These are phyloP conservation scores for Rubus parviflorus DNA, from an alignment of 306 rosid genomes.

Conservation along the genomic window DNA sequence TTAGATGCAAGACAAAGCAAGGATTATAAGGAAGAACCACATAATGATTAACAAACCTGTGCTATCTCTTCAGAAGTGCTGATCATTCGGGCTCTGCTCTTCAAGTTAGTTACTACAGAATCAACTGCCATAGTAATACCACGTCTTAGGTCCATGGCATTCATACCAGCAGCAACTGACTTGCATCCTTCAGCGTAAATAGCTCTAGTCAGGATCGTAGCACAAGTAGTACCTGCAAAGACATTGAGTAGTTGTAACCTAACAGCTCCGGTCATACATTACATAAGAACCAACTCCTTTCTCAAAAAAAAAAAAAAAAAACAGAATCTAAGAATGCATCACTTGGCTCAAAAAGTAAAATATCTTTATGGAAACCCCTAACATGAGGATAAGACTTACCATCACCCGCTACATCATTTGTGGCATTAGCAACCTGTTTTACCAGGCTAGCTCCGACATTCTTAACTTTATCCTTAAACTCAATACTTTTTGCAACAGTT, in stretches of 20 bases:
- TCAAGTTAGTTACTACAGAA: slow-evolving; percentile 80
- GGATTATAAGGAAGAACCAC: background rate
- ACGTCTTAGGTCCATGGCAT: slow-evolving; percentile 94
- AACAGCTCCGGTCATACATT: background rate
- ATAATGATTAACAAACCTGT: slow-evolving; percentile 52
- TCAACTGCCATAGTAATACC: slow-evolving; percentile 92
- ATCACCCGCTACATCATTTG: slow-evolving; percentile 91
- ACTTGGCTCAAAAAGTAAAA: background rate
- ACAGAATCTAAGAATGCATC: background rate
- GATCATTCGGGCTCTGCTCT: slow-evolving; percentile 89
- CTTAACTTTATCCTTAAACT: slow-evolving; percentile 84
- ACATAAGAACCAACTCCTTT: background rate
- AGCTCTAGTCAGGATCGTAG: slow-evolving; percentile 85
- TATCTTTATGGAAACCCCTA: background rate
- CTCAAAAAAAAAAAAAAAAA: background rate
- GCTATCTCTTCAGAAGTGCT: slow-evolving; percentile 98
- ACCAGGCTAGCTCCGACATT: slow-evolving; percentile 95
- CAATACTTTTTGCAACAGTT: slow-evolving; percentile 91
- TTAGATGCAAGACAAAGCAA: background rate
- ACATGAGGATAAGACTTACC: slow-evolving; percentile 50
- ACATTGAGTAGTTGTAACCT: slow-evolving; percentile 12
- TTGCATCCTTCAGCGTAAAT: slow-evolving; percentile 93
- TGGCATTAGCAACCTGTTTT: slow-evolving; percentile 97
- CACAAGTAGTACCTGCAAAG: slow-evolving; percentile 89
- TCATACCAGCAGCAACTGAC: slow-evolving; percentile 98